Evolutionary conservation across 352 stramenopile species (phyloP), one percentile per base, ranked within the genome.

Genomic region (Phytopythium boreale): DNA sequence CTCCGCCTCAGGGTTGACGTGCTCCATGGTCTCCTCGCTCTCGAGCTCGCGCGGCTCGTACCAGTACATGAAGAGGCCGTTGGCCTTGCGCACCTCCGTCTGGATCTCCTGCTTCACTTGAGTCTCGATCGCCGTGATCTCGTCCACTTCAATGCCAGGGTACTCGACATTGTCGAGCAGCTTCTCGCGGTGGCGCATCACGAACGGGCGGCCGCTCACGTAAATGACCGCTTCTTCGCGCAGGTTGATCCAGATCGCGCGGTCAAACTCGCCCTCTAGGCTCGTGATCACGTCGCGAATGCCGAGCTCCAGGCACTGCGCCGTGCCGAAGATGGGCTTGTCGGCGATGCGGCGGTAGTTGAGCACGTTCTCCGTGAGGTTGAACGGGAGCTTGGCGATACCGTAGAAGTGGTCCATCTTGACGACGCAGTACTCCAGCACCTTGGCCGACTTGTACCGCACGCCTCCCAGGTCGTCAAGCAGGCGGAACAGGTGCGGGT

Each of bases 141-240:
- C 88, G 61, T 96, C 84, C 12, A 93, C 85, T 63, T 97, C 88
- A 49, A 97, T 96, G 26, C 87, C 87, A 4, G 88, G 87, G 34
- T 94, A 97, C 56, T 93, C 85, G 56, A 96, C 77, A 39, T 97
- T 97, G 26, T 92, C 76, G 68, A 95, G 88, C 37, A 96, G 61
- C 62, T 94, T 80, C 34, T 91, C 79, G 12, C 76, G 71, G 49
- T 94, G 82, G 5, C 90, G 90, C 50, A 97, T 77, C 53, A 91
- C 90, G 62, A 93, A 97, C 6, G 90, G 90, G 52, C 84, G 79
- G 6, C 88, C 89, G 44, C 71, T 80, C 17, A 96, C 90, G 68
- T 96, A 97, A n/a, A 97, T 80, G 14, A 97, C 79, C n/a, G 88
- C 88, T 73, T 97, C 90, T 69, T 97, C 89, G 5, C 90, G 85